Conservation (phyloP, 768 basidiomycete species). For the Sporobolomyces phaffii region DNA sequence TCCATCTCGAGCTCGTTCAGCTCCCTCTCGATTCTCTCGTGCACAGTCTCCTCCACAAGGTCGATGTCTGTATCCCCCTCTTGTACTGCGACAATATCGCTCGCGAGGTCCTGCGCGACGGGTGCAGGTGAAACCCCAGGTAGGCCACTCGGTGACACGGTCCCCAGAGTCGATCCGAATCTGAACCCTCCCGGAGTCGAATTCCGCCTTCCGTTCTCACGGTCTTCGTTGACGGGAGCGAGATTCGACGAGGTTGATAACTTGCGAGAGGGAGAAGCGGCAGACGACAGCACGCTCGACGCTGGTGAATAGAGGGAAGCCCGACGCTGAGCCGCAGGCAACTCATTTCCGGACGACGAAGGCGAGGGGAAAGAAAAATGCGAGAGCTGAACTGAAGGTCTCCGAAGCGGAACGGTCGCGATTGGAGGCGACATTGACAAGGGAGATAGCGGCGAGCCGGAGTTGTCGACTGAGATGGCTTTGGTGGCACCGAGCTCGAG, state of each 20-base stretch:
- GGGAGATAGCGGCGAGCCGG: background rate
- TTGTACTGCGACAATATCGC: background rate
- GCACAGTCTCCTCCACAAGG: constrained; percentile 50
- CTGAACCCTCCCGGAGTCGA: background rate
- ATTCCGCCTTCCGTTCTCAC: background rate
- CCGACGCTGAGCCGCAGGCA: no score
- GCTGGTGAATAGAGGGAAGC: background rate
- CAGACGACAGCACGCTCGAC: background rate
- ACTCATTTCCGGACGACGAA: background rate
- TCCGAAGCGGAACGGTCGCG: constrained; percentile 14
- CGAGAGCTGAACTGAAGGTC: constrained; percentile 6
- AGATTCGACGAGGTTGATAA: background rate
- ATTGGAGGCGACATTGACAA: constrained; percentile 28
- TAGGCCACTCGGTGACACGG: background rate
- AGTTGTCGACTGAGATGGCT: background rate
- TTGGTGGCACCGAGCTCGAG: background rate
- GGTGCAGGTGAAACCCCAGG: background rate
- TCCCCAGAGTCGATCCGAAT: background rate
- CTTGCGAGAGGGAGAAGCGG: background rate
- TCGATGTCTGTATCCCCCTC: background rate
- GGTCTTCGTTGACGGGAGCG: background rate
- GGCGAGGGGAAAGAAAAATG: background rate
- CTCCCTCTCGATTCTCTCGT: constrained; percentile 67
- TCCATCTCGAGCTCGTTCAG: constrained; percentile 59
- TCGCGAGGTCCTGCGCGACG: background rate